Evolutionary conservation across 208 protist species (phyloP), one percentile per base, ranked within the genome.

Genomic region (Blechomonas ayalai): DNA sequence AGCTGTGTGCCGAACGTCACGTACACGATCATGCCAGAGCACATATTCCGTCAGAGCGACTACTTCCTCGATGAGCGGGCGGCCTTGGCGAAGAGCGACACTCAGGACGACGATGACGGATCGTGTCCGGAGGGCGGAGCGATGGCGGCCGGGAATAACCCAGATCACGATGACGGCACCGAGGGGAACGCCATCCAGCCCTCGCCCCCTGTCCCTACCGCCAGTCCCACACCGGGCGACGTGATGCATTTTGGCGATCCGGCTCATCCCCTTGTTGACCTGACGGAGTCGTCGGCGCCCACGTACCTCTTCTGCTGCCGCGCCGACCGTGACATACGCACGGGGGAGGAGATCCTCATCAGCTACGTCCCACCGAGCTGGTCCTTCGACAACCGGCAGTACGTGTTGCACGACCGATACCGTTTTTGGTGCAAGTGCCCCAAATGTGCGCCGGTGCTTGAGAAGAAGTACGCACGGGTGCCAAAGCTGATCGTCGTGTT

Each of bases 391-490:
- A 83, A 87, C 52, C 77, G 85, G 18, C 85, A 93, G 62, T 83
- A 93, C 54, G 85, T 93, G n/a, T 57, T 93, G 27, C 81, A 90
- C 66, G 85, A 93, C 42, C 85, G 80, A 42, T 93, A 93, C 58
- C 66, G 63, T 16, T 93, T 93, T 37, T 86, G 80, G 74, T 93
- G 85, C 61, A 87, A 88, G 45, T 93, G 85, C 59, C 74, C 80
- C 26, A 81, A 79, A 44, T 93, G 85, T 36, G 55, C 85, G 3
- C 79, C 80, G 0, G 68, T 59, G 23, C 34, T 90, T 12, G 79
- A 90, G 36, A 51, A 52, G 32, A 68, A 71, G 55, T 90, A 87
- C 55, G 56, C 72, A 1, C 63, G 57, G 5, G 47, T 73, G 22
- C 74, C 84, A 1, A 47, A 61, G 20, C 16, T 80, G 5, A 38